These are phyloP conservation scores for Fusarium luffae DNA, from an alignment of 2,329 filamentous ascomycete species.

Conservation along the genomic window DNA sequence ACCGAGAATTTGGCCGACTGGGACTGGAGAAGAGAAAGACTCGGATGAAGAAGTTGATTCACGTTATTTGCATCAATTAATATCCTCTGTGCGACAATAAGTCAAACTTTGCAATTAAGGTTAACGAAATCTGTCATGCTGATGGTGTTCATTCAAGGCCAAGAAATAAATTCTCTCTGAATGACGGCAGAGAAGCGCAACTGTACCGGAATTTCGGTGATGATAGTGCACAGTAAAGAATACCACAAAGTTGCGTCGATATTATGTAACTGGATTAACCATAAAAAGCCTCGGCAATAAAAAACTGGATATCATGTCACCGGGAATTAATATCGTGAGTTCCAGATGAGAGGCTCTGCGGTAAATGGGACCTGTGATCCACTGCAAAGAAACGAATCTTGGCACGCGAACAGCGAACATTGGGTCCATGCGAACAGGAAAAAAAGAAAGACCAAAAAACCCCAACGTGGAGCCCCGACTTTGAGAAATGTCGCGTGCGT, in stretches of 20 bases:
- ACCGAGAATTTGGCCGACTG: constrained; percentile 21
- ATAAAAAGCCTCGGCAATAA: neutral
- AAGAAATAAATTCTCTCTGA: neutral
- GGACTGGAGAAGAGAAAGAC: neutral
- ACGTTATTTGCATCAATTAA: neutral
- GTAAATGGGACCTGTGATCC: neutral
- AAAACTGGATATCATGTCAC: neutral
- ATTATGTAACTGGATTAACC: neutral
- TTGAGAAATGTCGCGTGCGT: neutral
- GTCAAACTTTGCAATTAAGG: neutral
- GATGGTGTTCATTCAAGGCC: neutral
- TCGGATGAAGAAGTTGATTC: too few relatives aligned
- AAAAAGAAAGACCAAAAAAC: neutral
- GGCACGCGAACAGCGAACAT: too few relatives aligned
- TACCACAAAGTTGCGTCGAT: neutral
- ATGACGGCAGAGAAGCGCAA: neutral
- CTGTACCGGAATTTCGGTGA: neutral
- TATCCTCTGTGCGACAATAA: neutral
- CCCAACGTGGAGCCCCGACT: neutral
- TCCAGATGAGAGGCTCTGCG: constrained; percentile 15
- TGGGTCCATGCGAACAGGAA: neutral
- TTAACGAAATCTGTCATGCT: neutral
- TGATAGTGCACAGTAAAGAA: neutral
- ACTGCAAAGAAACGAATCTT: neutral
- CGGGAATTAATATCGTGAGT: constrained; percentile 8